Percentiles rank a stretch among this genome's conserved stretches.
phyloP scores from a whole-genome alignment of 2,329 filamentous ascomycete species.

The Cyanodermella asteris region DNA sequence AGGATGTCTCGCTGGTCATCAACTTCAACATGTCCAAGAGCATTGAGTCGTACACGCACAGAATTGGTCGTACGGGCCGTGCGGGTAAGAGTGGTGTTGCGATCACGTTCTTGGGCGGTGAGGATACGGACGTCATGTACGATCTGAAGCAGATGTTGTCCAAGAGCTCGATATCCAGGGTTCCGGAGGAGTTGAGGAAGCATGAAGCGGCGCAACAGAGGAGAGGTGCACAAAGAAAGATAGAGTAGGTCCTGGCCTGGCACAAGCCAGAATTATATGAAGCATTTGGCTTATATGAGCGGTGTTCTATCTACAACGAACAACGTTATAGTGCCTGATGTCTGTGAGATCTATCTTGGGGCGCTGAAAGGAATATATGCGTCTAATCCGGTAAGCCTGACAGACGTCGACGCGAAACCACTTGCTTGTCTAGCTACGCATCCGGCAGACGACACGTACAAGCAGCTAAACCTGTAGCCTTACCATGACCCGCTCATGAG shows the following conservation, averaged over 20 bases:
- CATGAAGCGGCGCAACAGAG: slow-evolving; percentile 79
- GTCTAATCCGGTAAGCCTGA: too few relatives aligned
- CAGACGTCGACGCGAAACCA: too few relatives aligned
- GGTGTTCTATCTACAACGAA: too few relatives aligned
- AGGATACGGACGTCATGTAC: slow-evolving; percentile 72
- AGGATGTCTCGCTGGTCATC: slow-evolving; percentile 78
- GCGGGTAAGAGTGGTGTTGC: slow-evolving; percentile 91
- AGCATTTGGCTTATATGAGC: neutral
- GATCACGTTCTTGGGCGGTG: slow-evolving; percentile 81
- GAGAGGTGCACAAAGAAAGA: slow-evolving; percentile 23
- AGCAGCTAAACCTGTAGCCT: too few relatives aligned
- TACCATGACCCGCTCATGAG: too few relatives aligned
- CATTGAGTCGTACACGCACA: slow-evolving; percentile 91
- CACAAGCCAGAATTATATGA: slow-evolving; percentile 4
- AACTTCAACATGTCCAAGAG: slow-evolving; percentile 97
- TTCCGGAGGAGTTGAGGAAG: slow-evolving; percentile 75
- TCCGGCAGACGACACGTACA: too few relatives aligned
- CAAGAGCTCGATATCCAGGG: slow-evolving; percentile 70
- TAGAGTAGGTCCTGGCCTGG: too few relatives aligned
- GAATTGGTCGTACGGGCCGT: slow-evolving; percentile 90
- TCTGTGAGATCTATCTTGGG: too few relatives aligned
- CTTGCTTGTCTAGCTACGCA: too few relatives aligned
- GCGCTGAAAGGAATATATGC: too few relatives aligned
- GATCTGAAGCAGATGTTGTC: slow-evolving; percentile 89
- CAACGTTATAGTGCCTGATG: too few relatives aligned